Evolutionary conservation across 192 early-diverging fungal species (phyloP), one percentile per base, ranked within the genome.

Genomic region (Dissophora ornata): DNA sequence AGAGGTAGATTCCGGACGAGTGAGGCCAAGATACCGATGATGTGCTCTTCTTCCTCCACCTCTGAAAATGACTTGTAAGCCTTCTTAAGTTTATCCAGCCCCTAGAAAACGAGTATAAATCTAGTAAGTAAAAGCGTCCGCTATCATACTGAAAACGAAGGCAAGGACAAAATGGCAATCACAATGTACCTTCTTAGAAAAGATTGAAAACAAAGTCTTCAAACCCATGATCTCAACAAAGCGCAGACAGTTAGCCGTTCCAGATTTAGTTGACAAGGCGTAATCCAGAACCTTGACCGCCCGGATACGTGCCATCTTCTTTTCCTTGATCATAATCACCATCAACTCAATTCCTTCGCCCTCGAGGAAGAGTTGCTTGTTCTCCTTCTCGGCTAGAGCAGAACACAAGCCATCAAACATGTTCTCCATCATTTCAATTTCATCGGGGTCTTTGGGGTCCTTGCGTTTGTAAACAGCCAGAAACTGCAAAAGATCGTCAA

Each of bases 341-440:
- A 99, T 91, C 47, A 98, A 68, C 67, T 97, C 96, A 21, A 97
- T 81, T 13, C 97, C 97, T 68, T 99, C 96, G 0, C 79, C 85
- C 30, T 94, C 86, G 11, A 94, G 63, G 77, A 99, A 97, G 15
- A 60, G 45, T 41, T 59, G 60, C 82, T 97, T 97, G 42, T 87
- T 90, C 49, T 87, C 84, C 4, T 83, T 79, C 41, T 92, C 90
- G 18, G 77, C 77, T 25, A 98, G 61, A n/a, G 85, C 69, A 21
- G 87, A 86, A 78, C 92, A 96, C 16, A 98, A 52, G 6, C 86
- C 81, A 77, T 96, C 91, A 68, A 98, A 94, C 19, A 94, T 80
- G 70, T 97, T 98, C 63, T 97, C 97, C 83, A 99, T 80, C 80
- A 95, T 84, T 63, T 99, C 97, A 40, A 89, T 82, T 60, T 97